Base-by-base conservation (phyloP, 305 asterid species). In the Withania somnifera region DNA sequence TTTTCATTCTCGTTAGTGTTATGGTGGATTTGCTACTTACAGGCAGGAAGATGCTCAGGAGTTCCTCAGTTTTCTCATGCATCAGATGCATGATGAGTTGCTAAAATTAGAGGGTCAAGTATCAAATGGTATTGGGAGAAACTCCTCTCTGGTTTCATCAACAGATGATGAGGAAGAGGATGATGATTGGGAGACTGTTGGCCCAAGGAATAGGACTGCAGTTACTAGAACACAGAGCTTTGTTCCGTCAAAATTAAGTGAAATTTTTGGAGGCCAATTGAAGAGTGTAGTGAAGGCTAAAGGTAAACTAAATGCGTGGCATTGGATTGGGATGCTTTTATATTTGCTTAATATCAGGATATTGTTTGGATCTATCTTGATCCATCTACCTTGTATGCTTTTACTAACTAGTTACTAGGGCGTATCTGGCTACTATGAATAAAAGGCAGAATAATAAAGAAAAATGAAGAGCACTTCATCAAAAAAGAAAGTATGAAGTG, bases 11-110 rank as follows among this genome's bases (percentile, higher is more conserved):
- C 22, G 79, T 5, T 84, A n/a, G 66, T 80, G 32, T 38, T 78
- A 78, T 84, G 83, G 51, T 32, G 71, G 66, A 75, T 56, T 75
- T 45, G 40, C 17, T 24, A 87, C 76, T 82, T 84, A 15, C 91
- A 93, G 98, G 89, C 97, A 93, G 88, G 98, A 93, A 89, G 97
- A 93, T 89, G 98, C 97, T 58, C 97, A 93, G 87, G 98, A 93
- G 89, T 93, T 93, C 87, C 88, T 92, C 57, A 92, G 98, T 85
- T 93, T 91, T 87, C 87, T 93, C 83, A 92, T 93, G 98, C 93
- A 93, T 89, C 98, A 91, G 87, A 91, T 93, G 98, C 98, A 93
- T 84, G 98, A 92, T 86, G 98, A 93, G 86, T 89, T 93, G 90
- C 96, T 92, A 52, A 92, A 92, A 84, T 89, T 92, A 82, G 93